Base-by-base conservation (phyloP, 768 basidiomycete species). In the Clavulina sp. region DNA sequence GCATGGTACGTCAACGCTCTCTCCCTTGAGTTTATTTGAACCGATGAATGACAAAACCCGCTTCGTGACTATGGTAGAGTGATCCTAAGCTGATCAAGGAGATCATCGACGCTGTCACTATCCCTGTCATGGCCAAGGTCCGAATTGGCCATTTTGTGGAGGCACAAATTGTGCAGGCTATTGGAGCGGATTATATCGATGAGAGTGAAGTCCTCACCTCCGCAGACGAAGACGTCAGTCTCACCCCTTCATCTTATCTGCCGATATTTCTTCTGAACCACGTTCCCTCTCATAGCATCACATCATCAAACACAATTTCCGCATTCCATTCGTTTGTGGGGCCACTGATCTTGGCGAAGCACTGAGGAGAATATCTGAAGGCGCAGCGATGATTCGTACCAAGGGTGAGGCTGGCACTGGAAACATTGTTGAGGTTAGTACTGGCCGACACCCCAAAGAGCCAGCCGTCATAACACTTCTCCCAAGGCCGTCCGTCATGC, bases 121-220 rank as follows among this genome's bases (percentile, higher is more conserved):
- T 96, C 59, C 92, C 91, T 5, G 91, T 96, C 64, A 96, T 96
- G 84, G 85, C 84, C 31, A 86, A 92, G 66, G 86, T 83, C 55
- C 80, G 95, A 57, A 96, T 99, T 64, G 95, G 95, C 0, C 95
- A 99, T 66, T 84, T 93, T 60, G 91, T 93, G 52, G 95, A 99
- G 68, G 91, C 92, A 4, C 91, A 87, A 73, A 93, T 99, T 60
- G 68, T 97, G 24, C 91, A 97, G 73, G 76, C 78, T 21, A 73
- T 96, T 60, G 92, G 93, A 2, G 82, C 95, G 30, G 95, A 99
- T 68, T 99, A 96, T 66, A 88, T 93, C 54, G 88, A 92, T 62
- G 89, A 93, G 68, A 86, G 81, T 3, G 87, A 87, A 66, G 93
- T 97, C 47, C 71, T 99, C 41, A 95, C 95, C 0, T 87, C 88